Base-by-base conservation (phyloP, 2,329 filamentous ascomycete genomes). In the Tolypocladium tundrense region DNA sequence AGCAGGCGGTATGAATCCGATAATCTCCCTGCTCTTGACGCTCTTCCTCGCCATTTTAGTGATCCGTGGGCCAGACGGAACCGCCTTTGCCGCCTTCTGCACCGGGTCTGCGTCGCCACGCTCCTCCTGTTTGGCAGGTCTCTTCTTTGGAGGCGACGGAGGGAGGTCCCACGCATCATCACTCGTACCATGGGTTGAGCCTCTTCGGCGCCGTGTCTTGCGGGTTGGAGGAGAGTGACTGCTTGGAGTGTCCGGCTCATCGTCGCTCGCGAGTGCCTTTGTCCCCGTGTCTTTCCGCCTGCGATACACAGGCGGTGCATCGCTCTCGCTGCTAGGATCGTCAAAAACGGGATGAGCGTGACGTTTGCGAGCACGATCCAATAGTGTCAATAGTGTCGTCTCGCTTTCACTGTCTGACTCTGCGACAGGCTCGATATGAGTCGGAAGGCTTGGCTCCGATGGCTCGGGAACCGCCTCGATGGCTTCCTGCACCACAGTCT, bases 1-100 rank as follows among this genome's bases (percentile, higher is more conserved):
- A 14, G 54, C 40, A 2, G 64, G 63, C 24, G 66, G 52, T 10
- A 66, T 55, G 52, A 73, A 75, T 3, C 77, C 77, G 55, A 79
- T 69, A n/a, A 79, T 71, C 58, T 79, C 77, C 60, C 68, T 76
- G 64, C 77, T 78, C 60, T 72, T 77, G 51, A 79, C 67, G 48
- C 74, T 73, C 62, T 73, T 77, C 27, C 73, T 72, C 31, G 70
- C 65, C 58, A 79, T 67, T 48, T 66, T 73, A 1, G 71, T 69
- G 21, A 79, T 69, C 10, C 71, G 71, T 13, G 75, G 75, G 2
- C 67, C 68, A 24, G 43, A 35, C 6, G 53, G 42, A 1, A 13
- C 39, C 37, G n/a, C 0, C 7, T 42, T 45, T 50, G 35, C 37
- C 35, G 40, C 6, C 45, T 42, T 3, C 31, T 31, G 33, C 42